Base-by-base conservation (phyloP, 1,284 basidiomycete genomes). In the Xerocomus minutiporus region DNA sequence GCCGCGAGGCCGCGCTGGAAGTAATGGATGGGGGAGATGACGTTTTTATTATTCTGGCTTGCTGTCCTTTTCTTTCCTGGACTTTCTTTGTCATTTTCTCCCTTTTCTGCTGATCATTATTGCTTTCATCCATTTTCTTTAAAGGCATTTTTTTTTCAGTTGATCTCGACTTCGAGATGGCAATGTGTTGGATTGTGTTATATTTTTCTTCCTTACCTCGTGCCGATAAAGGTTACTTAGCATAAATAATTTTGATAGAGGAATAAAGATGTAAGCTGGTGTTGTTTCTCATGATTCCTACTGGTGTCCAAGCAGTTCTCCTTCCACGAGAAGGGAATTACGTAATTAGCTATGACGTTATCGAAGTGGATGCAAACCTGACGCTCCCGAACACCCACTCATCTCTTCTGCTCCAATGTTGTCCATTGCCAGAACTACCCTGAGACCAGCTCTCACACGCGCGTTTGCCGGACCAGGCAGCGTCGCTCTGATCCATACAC, bases 401-500 rank as follows among this genome's bases (percentile, higher is more conserved):
- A 28, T 20, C 38, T 46, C 35, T 25, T 41, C 34, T 26, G 13
- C 8, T 25, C 48, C 57, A 55, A 83, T 82, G 80, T 63, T 82
- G 54, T 74, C 79, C 46, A 58, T 78, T 52, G 68, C 75, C 43
- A 75, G 72, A 55, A 65, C 62, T 48, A 57, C 70, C 43, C 57
- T 75, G 31, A 73, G 72, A 51, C 77, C 77, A 31, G 61, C 73
- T 35, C 58, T 78, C 35, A 50, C 70, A 50, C 74, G 80, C 40
- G 55, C 69, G 20, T 74, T 77, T 51, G 68, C 63, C 6, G 67
- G 66, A 46, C 57, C 67, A 8, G 62, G 71, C 12, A 55, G 65
- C 35, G 61, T 63, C 53, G 74, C 76, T 68, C 73, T 53, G 44
- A 50, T 79, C 50, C 85, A 92, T 73, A 85, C 84, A 32, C 84